Base-by-base conservation (phyloP, 2,329 filamentous ascomycete genomes). In the Colletotrichum orchidophilum region DNA sequence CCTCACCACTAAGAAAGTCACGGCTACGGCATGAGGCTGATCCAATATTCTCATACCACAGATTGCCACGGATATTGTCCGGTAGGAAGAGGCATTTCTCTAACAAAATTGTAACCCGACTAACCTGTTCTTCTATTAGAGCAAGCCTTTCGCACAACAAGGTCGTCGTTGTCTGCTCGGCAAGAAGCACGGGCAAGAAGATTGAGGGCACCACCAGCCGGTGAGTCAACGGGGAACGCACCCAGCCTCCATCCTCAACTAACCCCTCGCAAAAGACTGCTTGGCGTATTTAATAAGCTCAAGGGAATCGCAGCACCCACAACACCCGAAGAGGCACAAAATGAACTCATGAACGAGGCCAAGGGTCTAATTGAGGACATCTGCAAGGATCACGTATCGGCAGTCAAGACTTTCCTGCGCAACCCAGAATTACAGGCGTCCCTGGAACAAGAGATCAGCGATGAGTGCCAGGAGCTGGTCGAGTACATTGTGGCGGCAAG, bases 121-220 rank as follows among this genome's bases (percentile, higher is more conserved):
- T 74, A 57, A 76, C 70, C 29, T 31, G 18, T 27, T 66, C 66
- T 7, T 72, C 8, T 42, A 24, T 55, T 74, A 92, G 90, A 75
- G 84, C 87, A 24, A 88, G 86, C 79, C 83, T 97, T 66, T 85
- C 85, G 65, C 85, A 90, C 68, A 91, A 94, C 79, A 92, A 92
- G 81, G 91, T 98, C 74, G 95, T 95, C 67, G 92, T 99, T 68
- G 96, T 99, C 69, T 99, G 96, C 84, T 99, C 96, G 72, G 96
- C 96, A 52, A 88, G 96, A 80, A 98, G 95, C 83, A 96, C 94
- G 71, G 95, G 94, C 73, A 97, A 96, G 80, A 99, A 99, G 85
- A 90, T 92, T 65, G 94, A 97, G 76, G 96, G 96, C 73, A 99
- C 96, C 71, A 99, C 96, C 46, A 98, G 97, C 83, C 90, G 95